Evolutionary conservation across 2,329 filamentous ascomycete species (phyloP).

Genomic region (Colletotrichum paranaense): DNA sequence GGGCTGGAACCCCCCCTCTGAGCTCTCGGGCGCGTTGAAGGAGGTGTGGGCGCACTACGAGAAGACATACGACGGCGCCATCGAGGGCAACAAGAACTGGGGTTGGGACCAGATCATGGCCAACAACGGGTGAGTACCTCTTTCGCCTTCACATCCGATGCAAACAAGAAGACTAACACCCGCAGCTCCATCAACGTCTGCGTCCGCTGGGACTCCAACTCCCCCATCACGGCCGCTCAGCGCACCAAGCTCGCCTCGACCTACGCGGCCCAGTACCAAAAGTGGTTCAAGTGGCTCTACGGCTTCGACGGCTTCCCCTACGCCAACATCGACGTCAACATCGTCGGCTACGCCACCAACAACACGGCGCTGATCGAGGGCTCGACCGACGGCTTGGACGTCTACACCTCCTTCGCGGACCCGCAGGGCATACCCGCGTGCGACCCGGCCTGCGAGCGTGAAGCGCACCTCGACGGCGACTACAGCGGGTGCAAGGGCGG

Average conservation of each 20-base stretch:
- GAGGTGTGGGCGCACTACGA: conserved; percentile 46
- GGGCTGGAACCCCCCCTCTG: conserved; percentile 43
- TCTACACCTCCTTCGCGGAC: conserved; percentile 53
- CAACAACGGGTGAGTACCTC: conserved; percentile 25
- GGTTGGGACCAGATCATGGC: conserved; percentile 48
- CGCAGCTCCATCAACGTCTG: conserved; percentile 49
- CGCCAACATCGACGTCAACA: conserved; percentile 48
- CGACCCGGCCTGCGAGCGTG: conserved; percentile 51
- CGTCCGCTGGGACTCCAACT: conserved; percentile 55
- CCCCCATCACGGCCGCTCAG: conserved; percentile 49
- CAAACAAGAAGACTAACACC: background rate
- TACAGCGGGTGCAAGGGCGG: conserved; percentile 52
- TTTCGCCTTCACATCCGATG: too few relatives aligned
- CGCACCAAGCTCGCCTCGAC: conserved; percentile 49
- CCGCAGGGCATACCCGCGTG: conserved; percentile 53
- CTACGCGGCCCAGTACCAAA: conserved; percentile 48
- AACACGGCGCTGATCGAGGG: conserved; percentile 50
- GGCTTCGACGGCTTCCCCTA: conserved; percentile 57
- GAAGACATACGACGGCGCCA: conserved; percentile 40
- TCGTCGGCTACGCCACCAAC: conserved; percentile 56
- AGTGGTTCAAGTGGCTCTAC: conserved; percentile 56
- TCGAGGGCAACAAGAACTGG: conserved; percentile 44
- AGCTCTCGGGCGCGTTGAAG: conserved; percentile 39
- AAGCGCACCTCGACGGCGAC: conserved; percentile 55
- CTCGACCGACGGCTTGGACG: conserved; percentile 46